Evolutionary conservation across 2,329 filamentous ascomycete species (phyloP).

Genomic region (Chaetomium sp.): DNA sequence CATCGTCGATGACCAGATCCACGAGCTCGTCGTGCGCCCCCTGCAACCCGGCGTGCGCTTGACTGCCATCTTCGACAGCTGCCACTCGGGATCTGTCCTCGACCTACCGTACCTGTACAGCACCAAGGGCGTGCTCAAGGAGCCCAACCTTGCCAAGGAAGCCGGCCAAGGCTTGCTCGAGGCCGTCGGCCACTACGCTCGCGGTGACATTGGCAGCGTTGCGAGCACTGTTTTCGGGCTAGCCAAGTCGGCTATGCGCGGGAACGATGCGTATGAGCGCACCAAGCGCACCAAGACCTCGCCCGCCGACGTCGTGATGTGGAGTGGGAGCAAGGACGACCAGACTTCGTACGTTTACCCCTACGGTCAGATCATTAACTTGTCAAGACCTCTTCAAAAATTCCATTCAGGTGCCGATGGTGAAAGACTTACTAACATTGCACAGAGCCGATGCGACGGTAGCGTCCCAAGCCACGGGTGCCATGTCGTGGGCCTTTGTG

Average conservation of each 20-base stretch:
- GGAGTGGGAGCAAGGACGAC: slow-evolving; percentile 91
- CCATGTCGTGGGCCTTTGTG: slow-evolving; percentile 98
- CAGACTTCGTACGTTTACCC: slow-evolving; percentile 72
- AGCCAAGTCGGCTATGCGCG: slow-evolving; percentile 78
- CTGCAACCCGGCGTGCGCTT: slow-evolving; percentile 78
- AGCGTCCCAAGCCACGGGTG: slow-evolving; percentile 80
- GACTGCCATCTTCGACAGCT: slow-evolving; percentile 76
- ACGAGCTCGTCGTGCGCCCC: slow-evolving; percentile 67
- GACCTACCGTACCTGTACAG: slow-evolving; percentile 76
- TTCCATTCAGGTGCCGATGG: no score
- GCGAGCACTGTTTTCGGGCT: slow-evolving; percentile 73
- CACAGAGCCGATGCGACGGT: slow-evolving; percentile 83
- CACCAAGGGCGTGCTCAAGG: slow-evolving; percentile 72
- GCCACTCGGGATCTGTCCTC: slow-evolving; percentile 70
- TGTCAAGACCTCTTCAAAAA: no score
- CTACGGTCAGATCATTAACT: no score
- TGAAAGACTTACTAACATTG: not conserved
- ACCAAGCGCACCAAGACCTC: slow-evolving; percentile 86
- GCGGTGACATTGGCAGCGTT: slow-evolving; percentile 77
- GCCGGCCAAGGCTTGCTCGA: slow-evolving; percentile 65
- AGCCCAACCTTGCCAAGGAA: slow-evolving; percentile 75
- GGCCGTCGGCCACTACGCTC: slow-evolving; percentile 71
- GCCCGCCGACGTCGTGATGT: slow-evolving; percentile 94
- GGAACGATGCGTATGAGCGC: slow-evolving; percentile 71
- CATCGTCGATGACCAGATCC: slow-evolving; percentile 74